Base-by-base conservation (phyloP, 2,329 filamentous ascomycete species). In the Fusarium redolens region DNA sequence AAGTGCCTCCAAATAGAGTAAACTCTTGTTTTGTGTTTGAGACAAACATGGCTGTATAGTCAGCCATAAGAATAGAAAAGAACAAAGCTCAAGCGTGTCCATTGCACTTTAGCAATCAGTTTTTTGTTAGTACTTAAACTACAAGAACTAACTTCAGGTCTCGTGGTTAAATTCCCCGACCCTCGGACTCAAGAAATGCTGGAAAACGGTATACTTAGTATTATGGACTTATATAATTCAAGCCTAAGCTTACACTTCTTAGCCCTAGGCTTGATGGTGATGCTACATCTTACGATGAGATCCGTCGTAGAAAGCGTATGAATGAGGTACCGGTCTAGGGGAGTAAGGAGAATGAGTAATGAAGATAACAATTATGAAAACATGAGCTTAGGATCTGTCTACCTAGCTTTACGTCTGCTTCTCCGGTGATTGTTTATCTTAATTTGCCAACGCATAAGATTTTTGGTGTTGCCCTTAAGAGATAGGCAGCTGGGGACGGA, bases 1-100 rank as follows among this genome's bases (percentile, higher is more conserved):
- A 20, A 25, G 14, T 15, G 28, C 12, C 10, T 61, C 31, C 3
- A 38, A 48, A 8, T 68, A 67, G 45, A 66, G n/a, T 25, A 25
- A 20, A 28, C 15, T 11, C 18, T 7, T 28, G 17, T 37, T 18
- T 45, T 47, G 10, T 31, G 11, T 17, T n/a, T 5, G 5, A 31
- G 35, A 18, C 12, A 33, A 35, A 20, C 2, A 17, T n/a, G 17
- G 13, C n/a, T 17, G 35, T 28, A 28, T 22, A 40, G 14, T 30
- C 35, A 20, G 7, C 14, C 35, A n/a, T 22, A 28, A 17, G 13
- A 52, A 18, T 52, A 22, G 12, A 40, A 54, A 25, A 38, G 5
- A 30, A 40, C 22, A 25, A 56, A 22, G 30, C 45, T 62, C 44
- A 62, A 30, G 57, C 30, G 1, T 6, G 3, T 20, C 22, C 17